phyloP scores from a whole-genome alignment of 1,284 basidiomycete species.

The Omphalotus olearius region DNA sequence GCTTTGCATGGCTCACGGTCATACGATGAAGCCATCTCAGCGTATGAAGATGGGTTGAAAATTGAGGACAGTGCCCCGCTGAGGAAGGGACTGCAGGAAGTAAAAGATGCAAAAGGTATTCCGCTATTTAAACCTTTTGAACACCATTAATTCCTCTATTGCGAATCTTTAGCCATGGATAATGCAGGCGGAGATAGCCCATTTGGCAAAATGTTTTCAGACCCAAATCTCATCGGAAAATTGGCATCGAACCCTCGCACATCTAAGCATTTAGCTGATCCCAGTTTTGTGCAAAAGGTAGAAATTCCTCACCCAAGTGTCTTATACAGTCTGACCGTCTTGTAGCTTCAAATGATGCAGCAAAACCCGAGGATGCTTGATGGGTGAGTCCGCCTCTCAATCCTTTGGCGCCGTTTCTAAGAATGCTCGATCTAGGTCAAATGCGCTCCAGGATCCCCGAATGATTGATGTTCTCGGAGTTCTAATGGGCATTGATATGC shows the following conservation, averaged over 20 bases:
- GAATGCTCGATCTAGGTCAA: slow-evolving; percentile 24
- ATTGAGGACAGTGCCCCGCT: slow-evolving; percentile 79
- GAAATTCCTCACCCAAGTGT: not conserved
- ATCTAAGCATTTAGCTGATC: slow-evolving; percentile 78
- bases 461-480: slow-evolving; percentile 95
- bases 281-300: slow-evolving; percentile 71
- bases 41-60: slow-evolving; percentile 80
- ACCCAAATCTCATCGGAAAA: slow-evolving; percentile 82
- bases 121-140: slow-evolving; percentile 7
- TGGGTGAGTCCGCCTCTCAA: slow-evolving; percentile 29
- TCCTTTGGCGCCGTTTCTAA: not conserved
- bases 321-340: not conserved
- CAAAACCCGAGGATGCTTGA: slow-evolving; percentile 60
- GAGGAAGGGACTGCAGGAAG: slow-evolving; percentile 85
- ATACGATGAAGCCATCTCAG: slow-evolving; percentile 81
- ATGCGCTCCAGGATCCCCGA: slow-evolving; percentile 72
- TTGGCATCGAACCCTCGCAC: slow-evolving; percentile 87
- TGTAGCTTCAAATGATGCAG: slow-evolving; percentile 44
- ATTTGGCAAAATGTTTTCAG: slow-evolving; percentile 79
- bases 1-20: slow-evolving; percentile 84
- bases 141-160: slow-evolving; percentile 7
- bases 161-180: slow-evolving; percentile 34
- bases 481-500: slow-evolving; percentile 91
- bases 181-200: slow-evolving; percentile 45
- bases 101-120: slow-evolving; percentile 74